Percentiles rank a stretch among this genome's conserved stretches.
These are phyloP conservation scores for Chaetoceros tenuissimus DNA, from an alignment of 108 stramenopile species.

Conservation along the genomic window DNA sequence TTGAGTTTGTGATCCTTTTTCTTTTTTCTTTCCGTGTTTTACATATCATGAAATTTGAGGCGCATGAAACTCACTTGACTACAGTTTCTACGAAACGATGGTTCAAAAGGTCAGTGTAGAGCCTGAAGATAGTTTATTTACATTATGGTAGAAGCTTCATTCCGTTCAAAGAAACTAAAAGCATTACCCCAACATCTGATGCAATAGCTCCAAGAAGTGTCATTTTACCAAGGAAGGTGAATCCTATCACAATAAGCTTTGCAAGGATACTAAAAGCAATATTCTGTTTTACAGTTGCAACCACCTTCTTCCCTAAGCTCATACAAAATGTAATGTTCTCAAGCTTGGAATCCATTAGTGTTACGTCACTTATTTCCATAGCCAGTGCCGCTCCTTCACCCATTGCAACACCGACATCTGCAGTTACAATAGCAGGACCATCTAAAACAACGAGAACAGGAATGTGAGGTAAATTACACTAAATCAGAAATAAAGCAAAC, in stretches of 20 bases:
- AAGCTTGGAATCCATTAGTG: slow-evolving; percentile 76
- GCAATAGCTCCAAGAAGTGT: slow-evolving; percentile 65
- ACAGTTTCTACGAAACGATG: too few species aligned
- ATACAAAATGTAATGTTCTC: slow-evolving; percentile 58
- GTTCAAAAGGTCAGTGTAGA: too few species aligned
- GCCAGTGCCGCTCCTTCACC: slow-evolving; percentile 95
- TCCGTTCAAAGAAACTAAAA: slow-evolving; percentile 75
- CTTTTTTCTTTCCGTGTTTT: too few species aligned
- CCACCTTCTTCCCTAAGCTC: slow-evolving; percentile 62
- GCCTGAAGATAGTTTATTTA: too few species aligned
- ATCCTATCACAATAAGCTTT: slow-evolving; percentile 52
- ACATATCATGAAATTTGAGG: too few species aligned
- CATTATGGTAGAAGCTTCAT: slow-evolving; percentile 68
- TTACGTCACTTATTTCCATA: slow-evolving; percentile 87
- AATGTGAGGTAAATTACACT: too few species aligned
- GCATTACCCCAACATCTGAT: slow-evolving; percentile 80
- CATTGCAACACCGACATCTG: slow-evolving; percentile 97
- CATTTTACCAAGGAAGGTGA: slow-evolving; percentile 71
- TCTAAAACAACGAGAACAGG: slow-evolving; percentile 11
- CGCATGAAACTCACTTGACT: too few species aligned
- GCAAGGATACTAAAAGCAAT: slow-evolving; percentile 54
- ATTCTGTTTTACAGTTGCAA: slow-evolving; percentile 71
- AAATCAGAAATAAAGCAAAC: too few species aligned
- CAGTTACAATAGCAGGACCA: slow-evolving; percentile 82
- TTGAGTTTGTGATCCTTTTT: too few species aligned